A percentile compares a stretch with the other conserved stretches of the same genome.
These are phyloP conservation scores for Boletus rufocinnamomeus DNA, from an alignment of 768 basidiomycete genomes.

Conservation along the genomic window DNA sequence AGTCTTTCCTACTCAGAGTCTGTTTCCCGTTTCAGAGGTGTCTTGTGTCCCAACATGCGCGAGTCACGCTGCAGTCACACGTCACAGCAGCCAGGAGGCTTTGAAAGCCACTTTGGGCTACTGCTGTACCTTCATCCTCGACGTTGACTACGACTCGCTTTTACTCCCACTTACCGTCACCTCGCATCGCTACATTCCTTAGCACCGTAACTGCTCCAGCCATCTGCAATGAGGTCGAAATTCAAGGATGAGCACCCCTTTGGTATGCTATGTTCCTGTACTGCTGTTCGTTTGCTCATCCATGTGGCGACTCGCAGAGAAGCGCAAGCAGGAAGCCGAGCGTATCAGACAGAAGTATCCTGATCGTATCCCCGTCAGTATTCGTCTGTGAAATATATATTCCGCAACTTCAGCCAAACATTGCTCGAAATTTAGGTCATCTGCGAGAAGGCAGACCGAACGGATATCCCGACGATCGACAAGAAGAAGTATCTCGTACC, in stretches of 20 bases:
- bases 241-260: slow-evolving; percentile 99
- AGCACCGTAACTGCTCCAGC: slow-evolving; percentile 2
- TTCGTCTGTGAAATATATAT: slow-evolving; percentile 3
- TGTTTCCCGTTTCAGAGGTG: slow-evolving; percentile 17
- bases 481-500: slow-evolving; percentile 99
- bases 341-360: slow-evolving; percentile 98
- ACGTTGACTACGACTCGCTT: slow-evolving; percentile 30
- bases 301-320: slow-evolving; percentile 59
- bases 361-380: slow-evolving; percentile 91
- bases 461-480: slow-evolving; percentile 98
- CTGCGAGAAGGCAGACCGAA: slow-evolving; percentile 98
- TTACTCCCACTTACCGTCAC: slow-evolving; percentile 10
- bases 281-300: slow-evolving; percentile 38
- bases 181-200: slow-evolving; percentile 7
- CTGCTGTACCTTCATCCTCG: slow-evolving; percentile 23
- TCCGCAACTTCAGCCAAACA: slow-evolving; percentile 12
- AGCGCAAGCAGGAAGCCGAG: slow-evolving; percentile 99
- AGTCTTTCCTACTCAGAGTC: not conserved
- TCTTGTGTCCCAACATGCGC: slow-evolving; percentile 18
- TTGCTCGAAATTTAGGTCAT: slow-evolving; percentile 68
- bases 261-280: slow-evolving; percentile 51
- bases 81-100: slow-evolving; percentile 38
- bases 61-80: slow-evolving; percentile 35
- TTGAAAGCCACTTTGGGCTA: slow-evolving; percentile 30
- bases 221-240: slow-evolving; percentile 77